These are phyloP conservation scores for Xylariaceae sp. DNA, from an alignment of 2,329 filamentous ascomycete genomes.

Conservation along the genomic window DNA sequence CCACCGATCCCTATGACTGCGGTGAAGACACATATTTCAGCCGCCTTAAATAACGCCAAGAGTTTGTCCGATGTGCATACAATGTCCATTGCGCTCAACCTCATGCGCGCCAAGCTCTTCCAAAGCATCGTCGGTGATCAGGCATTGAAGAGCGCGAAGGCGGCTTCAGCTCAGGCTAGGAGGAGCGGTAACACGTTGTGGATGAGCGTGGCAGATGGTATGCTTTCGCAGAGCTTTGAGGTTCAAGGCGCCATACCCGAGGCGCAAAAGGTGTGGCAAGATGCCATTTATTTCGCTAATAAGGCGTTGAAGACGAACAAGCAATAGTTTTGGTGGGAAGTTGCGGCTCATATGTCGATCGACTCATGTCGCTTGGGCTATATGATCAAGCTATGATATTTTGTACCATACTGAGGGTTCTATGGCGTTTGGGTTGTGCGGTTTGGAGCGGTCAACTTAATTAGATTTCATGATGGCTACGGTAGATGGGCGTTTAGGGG, in stretches of 20 bases:
- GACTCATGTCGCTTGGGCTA: slow-evolving; percentile 4
- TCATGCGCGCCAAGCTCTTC: slow-evolving; percentile 81
- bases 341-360: background rate
- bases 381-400: background rate
- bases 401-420: slow-evolving; percentile 10
- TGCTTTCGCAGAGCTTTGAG: slow-evolving; percentile 70
- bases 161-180: slow-evolving; percentile 61
- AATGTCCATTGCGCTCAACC: slow-evolving; percentile 73
- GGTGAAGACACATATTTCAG: slow-evolving; percentile 72
- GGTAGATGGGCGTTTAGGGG: slow-evolving; percentile 11
- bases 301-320: slow-evolving; percentile 25
- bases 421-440: slow-evolving; percentile 4
- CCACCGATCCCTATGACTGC: slow-evolving; percentile 63
- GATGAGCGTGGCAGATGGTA: slow-evolving; percentile 74
- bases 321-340: slow-evolving; percentile 7
- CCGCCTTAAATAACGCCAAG: slow-evolving; percentile 64
- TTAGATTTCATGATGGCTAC: slow-evolving; percentile 1
- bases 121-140: slow-evolving; percentile 76
- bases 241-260: slow-evolving; percentile 59
- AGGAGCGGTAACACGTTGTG: slow-evolving; percentile 67
- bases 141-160: slow-evolving; percentile 68
- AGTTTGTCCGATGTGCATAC: slow-evolving; percentile 70
- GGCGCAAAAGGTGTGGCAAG: slow-evolving; percentile 40
- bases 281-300: slow-evolving; percentile 26
- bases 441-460: slow-evolving; percentile 1